Conservation (phyloP, 805 yeast species). For the Kazachstania kunashirensis region DNA sequence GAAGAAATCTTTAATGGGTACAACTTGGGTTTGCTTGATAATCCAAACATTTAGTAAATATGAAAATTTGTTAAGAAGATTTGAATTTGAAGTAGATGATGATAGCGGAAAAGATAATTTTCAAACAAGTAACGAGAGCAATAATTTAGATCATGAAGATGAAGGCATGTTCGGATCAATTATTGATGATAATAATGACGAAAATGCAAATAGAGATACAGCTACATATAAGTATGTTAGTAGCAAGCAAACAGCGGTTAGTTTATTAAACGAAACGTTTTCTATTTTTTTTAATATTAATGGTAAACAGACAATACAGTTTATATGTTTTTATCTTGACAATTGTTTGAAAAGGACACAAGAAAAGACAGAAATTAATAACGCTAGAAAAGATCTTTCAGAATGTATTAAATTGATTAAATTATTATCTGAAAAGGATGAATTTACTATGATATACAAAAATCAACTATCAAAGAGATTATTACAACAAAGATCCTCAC, state of each 20-base stretch:
- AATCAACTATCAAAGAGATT: conserved; percentile 79
- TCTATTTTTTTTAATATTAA: conserved; percentile 46
- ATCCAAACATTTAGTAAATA: conserved; percentile 43
- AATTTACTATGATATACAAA: conserved; percentile 76
- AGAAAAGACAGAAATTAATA: conserved; percentile 33
- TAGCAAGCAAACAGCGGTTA: not conserved
- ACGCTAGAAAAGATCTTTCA: conserved; percentile 35
- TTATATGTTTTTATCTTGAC: conserved; percentile 48
- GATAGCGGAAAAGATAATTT: conserved; percentile 25
- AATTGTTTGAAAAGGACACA: conserved; percentile 41
- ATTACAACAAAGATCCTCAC: conserved; percentile 37
- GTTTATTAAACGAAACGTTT: conserved; percentile 41
- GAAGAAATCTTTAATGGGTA: conserved; percentile 34
- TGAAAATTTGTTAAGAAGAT: conserved; percentile 36
- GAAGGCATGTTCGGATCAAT: not conserved
- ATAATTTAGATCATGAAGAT: not conserved
- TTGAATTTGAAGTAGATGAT: conserved; percentile 23
- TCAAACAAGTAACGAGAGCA: not conserved
- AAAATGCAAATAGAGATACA: conserved; percentile 23
- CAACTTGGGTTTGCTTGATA: conserved; percentile 56
- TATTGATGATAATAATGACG: not conserved
- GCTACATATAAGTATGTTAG: conserved; percentile 30
- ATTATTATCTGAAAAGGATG: conserved; percentile 70
- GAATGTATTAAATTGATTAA: conserved; percentile 54
- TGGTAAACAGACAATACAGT: conserved; percentile 40